Percentiles rank a stretch among this genome's conserved stretches.
Evolutionary conservation across 176 grass and related monocot species (phyloP).

Genomic region (Ensete glaucum): DNA sequence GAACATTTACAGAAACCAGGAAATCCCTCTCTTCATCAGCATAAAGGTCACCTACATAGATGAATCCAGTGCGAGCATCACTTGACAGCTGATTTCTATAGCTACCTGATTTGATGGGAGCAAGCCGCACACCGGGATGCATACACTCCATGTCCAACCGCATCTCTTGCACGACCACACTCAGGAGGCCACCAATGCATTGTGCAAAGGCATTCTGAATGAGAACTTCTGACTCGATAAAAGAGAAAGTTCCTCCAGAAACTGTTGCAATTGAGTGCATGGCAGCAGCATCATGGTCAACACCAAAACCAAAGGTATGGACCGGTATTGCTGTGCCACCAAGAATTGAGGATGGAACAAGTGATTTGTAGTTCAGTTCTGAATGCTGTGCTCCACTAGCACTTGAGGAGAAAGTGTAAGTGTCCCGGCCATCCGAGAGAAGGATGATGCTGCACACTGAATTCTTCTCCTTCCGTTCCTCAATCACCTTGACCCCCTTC

Average conservation of each 20-base stretch:
- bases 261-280: conserved; percentile 43
- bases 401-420: conserved; percentile 2
- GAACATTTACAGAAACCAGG: conserved; percentile 41
- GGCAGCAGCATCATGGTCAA: conserved; percentile 40
- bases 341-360: conserved; percentile 52
- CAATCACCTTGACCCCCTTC: conserved; percentile 60
- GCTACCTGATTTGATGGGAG: conserved; percentile 48
- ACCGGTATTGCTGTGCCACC: conserved; percentile 29
- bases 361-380: conserved; percentile 27
- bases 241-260: conserved; percentile 65
- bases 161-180: conserved; percentile 57
- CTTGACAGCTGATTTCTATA: conserved; percentile 27
- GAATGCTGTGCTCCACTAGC: neutral
- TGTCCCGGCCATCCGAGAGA: conserved; percentile 66
- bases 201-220: conserved; percentile 66
- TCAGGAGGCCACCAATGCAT: conserved; percentile 61
- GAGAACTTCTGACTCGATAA: conserved; percentile 36
- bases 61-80: conserved; percentile 30
- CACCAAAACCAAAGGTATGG: conserved; percentile 70
- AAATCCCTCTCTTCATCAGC: conserved; percentile 75
- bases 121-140: conserved; percentile 34
- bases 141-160: conserved; percentile 36
- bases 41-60: conserved; percentile 55
- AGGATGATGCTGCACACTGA: conserved; percentile 56
- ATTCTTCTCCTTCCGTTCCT: conserved; percentile 45